Percentiles rank a stretch among this genome's conserved stretches.
Conservation (phyloP, 2,329 filamentous ascomycete species). For the Sarocladium kiliense region DNA sequence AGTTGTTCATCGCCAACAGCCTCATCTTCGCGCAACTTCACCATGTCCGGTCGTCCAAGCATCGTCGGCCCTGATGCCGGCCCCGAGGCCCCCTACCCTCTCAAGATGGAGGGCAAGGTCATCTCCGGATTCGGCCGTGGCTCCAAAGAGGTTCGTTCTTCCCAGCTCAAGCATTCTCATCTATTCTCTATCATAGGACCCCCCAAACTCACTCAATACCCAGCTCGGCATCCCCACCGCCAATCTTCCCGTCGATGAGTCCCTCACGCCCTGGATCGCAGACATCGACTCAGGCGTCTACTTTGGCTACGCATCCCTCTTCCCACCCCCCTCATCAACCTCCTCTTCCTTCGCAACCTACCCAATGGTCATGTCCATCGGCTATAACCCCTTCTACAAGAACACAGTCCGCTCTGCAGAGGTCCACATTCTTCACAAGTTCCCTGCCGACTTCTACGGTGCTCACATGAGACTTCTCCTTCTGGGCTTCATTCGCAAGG, state of each 20-base stretch:
- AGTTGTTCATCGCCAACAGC: no score
- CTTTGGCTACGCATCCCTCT: conserved; percentile 83
- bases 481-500: conserved; percentile 81
- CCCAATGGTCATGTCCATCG: conserved; percentile 90
- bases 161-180: neutral
- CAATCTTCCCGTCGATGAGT: conserved; percentile 73
- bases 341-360: conserved; percentile 45
- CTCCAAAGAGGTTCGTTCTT: conserved; percentile 69
- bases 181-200: neutral
- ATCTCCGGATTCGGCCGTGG: conserved; percentile 92
- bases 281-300: conserved; percentile 76
- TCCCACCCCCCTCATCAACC: conserved; percentile 47
- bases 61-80: conserved; percentile 70
- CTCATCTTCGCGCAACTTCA: no score
- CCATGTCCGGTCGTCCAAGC: conserved; percentile 45
- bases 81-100: conserved; percentile 73
- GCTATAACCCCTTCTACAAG: conserved; percentile 97
- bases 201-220: neutral
- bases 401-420: conserved; percentile 83
- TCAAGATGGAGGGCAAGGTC: conserved; percentile 78
- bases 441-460: conserved; percentile 79
- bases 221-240: conserved; percentile 94
- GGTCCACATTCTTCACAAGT: conserved; percentile 80
- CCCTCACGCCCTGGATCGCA: conserved; percentile 54
- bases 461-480: conserved; percentile 73